A percentile compares a stretch with the other conserved stretches of the same genome.
Evolutionary conservation across 768 basidiomycete species (phyloP).

Genomic region (Baorangia bicolor): DNA sequence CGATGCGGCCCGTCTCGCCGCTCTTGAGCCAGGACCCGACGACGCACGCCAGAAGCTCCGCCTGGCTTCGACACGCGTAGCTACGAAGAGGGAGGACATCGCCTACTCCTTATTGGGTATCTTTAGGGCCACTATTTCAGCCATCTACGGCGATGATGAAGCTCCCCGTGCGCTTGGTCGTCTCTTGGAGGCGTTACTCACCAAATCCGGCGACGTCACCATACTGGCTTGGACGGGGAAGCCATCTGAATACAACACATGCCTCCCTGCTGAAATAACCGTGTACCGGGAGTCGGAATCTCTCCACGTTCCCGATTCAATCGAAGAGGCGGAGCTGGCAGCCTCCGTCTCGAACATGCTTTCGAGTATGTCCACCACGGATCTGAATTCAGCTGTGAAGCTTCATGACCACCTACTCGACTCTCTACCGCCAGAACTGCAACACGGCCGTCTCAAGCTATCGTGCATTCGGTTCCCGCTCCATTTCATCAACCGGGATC

Average conservation of each 20-base stretch:
- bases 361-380: neutral
- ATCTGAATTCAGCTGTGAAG: neutral
- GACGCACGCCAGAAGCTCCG: constrained; percentile 17
- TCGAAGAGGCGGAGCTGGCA: neutral
- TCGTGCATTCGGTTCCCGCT: constrained; percentile 10
- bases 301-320: neutral
- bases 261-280: constrained; percentile 19
- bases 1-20: neutral
- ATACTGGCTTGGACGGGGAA: constrained; percentile 20
- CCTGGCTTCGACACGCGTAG: constrained; percentile 20
- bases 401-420: constrained; percentile 10
- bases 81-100: constrained; percentile 21
- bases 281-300: constrained; percentile 6
- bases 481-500: neutral
- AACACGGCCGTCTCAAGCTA: constrained; percentile 12
- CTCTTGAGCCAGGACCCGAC: constrained; percentile 9
- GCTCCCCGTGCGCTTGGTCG: constrained; percentile 19
- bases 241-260: constrained; percentile 20
- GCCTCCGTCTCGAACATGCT: neutral
- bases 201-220: constrained; percentile 13
- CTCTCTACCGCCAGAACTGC: constrained; percentile 1
- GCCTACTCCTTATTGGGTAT: constrained; percentile 29
- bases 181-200: constrained; percentile 12
- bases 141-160: constrained; percentile 25
- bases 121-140: constrained; percentile 13